Conservation (phyloP, 345 rosid species). For the Gossypium sturtianum region DNA sequence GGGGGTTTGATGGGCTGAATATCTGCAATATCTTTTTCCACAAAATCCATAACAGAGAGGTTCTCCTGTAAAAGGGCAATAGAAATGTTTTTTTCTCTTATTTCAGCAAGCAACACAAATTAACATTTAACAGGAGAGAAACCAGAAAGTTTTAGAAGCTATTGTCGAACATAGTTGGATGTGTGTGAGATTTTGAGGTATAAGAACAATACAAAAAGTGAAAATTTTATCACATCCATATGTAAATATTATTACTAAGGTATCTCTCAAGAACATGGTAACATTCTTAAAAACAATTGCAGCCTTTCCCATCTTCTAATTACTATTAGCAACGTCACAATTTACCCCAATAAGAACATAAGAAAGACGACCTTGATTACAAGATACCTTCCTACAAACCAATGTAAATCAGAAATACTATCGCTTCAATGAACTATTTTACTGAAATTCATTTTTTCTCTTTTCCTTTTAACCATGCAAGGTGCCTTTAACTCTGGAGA, state of each 20-base stretch:
- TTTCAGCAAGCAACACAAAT: conserved; percentile 1
- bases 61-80: conserved; percentile 47
- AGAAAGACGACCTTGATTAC: neutral
- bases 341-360: neutral
- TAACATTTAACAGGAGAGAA: neutral
- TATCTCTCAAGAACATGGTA: neutral
- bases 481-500: neutral
- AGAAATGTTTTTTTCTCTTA: neutral
- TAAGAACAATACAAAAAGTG: neutral
- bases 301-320: neutral
- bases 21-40: conserved; percentile 40
- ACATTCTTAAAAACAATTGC: neutral
- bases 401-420: neutral
- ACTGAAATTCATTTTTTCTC: neutral
- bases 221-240: neutral
- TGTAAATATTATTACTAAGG: neutral
- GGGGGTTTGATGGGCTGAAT: conserved; percentile 41
- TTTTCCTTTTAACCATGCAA: neutral
- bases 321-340: neutral
- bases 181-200: neutral
- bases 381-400: neutral
- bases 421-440: neutral
- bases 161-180: neutral
- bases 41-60: conserved; percentile 63
- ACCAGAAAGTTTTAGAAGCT: conserved; percentile 1